Conservation (phyloP, 352 stramenopile species). For the Globisporangium nodosum region DNA sequence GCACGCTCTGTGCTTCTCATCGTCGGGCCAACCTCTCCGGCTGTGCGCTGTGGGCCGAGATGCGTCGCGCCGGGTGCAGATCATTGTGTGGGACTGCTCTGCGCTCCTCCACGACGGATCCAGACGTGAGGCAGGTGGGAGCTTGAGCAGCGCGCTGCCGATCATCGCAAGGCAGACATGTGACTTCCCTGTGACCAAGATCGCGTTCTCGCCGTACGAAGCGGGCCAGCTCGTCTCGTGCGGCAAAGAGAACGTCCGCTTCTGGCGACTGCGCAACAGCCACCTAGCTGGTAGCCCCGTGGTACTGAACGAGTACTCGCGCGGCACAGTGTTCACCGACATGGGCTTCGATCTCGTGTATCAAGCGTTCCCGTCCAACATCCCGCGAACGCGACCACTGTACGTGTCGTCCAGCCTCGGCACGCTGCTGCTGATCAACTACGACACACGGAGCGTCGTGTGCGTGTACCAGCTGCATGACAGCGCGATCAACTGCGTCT, state of each 20-base stretch:
- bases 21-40: constrained; percentile 11
- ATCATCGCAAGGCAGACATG: constrained; percentile 81
- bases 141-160: constrained; percentile 11
- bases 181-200: constrained; percentile 69
- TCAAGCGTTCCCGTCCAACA: constrained; percentile 49
- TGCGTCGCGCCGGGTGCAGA: constrained; percentile 57
- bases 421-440: constrained; percentile 80
- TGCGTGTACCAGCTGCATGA: constrained; percentile 90
- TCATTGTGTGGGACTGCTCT: constrained; percentile 72
- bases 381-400: constrained; percentile 47
- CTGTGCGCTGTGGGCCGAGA: constrained; percentile 62
- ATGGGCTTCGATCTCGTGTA: constrained; percentile 77
- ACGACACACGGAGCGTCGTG: constrained; percentile 71
- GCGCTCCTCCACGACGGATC: constrained; percentile 4
- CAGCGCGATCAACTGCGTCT: constrained; percentile 74
- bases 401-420: constrained; percentile 76
- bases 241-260: constrained; percentile 89
- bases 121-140: background rate
- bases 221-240: constrained; percentile 78
- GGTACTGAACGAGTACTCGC: constrained; percentile 87
- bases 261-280: constrained; percentile 73
- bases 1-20: constrained; percentile 45
- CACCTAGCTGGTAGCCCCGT: constrained; percentile 79
- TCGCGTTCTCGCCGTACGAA: constrained; percentile 86
- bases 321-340: constrained; percentile 79